Conservation (phyloP, 805 yeast genomes). For the Starmerella sp. region DNA sequence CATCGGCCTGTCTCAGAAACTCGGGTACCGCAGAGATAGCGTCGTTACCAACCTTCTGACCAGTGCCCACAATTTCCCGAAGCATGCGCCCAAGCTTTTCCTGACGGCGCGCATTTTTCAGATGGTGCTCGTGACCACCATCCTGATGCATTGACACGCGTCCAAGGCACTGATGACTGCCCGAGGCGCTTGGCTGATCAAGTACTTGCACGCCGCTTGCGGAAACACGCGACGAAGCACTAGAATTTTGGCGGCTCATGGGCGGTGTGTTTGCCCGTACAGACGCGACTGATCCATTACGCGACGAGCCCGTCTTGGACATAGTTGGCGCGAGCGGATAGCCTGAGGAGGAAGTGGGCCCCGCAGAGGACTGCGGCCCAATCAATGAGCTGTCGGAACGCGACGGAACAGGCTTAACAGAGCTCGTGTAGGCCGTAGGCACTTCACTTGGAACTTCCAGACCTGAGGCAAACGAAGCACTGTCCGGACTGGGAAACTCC, state of each 20-base stretch:
- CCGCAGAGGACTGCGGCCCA: not conserved
- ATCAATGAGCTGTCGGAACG: not conserved
- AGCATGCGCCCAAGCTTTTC: slow-evolving; percentile 54
- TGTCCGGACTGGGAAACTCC: not conserved
- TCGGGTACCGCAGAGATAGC: slow-evolving; percentile 26
- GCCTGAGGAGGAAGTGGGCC: not conserved
- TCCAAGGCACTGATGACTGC: not conserved
- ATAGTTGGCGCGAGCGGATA: not conserved
- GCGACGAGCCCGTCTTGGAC: not conserved
- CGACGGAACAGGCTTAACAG: not conserved
- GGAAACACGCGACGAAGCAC: slow-evolving; percentile 1
- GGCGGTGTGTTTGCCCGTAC: slow-evolving; percentile 1
- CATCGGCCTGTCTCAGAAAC: slow-evolving; percentile 18
- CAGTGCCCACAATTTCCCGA: slow-evolving; percentile 31
- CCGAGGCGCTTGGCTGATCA: not conserved
- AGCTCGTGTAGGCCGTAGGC: not conserved
- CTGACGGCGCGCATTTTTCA: slow-evolving; percentile 48
- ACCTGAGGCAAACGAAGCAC: not conserved
- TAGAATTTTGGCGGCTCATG: slow-evolving; percentile 17
- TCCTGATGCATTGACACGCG: slow-evolving; percentile 31
- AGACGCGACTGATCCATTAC: not conserved
- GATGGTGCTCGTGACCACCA: slow-evolving; percentile 70
- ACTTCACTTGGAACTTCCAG: not conserved
- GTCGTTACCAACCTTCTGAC: slow-evolving; percentile 31
- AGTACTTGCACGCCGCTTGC: not conserved